These are phyloP conservation scores for Paradendryphiella salina DNA, from an alignment of 2,329 filamentous ascomycete species.

Conservation along the genomic window DNA sequence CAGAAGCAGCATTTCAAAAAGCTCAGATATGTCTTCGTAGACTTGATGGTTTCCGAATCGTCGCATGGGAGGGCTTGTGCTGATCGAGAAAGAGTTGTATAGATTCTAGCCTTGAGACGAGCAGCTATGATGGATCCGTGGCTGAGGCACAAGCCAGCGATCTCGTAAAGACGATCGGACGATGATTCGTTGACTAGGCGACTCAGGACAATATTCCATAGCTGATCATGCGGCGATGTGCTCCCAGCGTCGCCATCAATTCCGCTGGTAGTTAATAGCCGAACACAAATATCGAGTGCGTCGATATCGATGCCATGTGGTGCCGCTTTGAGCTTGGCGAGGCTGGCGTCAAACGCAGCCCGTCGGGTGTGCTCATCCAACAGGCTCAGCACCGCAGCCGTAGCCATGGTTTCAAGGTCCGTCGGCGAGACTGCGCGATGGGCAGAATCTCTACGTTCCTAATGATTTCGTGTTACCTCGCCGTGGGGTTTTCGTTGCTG, in stretches of 20 bases:
- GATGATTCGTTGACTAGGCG: constrained; percentile 20
- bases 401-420: constrained; percentile 8
- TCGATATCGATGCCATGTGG: constrained; percentile 24
- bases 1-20: constrained; percentile 42
- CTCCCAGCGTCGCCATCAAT: neutral
- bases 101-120: constrained; percentile 18
- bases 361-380: constrained; percentile 25
- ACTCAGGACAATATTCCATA: constrained; percentile 25
- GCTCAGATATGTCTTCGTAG: constrained; percentile 22
- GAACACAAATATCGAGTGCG: constrained; percentile 27
- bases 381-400: constrained; percentile 29
- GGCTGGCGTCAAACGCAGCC: constrained; percentile 30
- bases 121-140: constrained; percentile 20
- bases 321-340: constrained; percentile 22
- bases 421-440: neutral
- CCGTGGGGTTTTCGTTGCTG: neutral
- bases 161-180: constrained; percentile 25
- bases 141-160: constrained; percentile 32
- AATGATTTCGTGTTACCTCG: neutral
- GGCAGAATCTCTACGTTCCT: neutral
- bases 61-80: neutral
- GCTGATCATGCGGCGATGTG: constrained; percentile 6
- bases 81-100: constrained; percentile 3
- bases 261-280: constrained; percentile 18
- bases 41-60: neutral